phyloP scores from a whole-genome alignment of 345 rosid species.

The Citrus trifoliata region DNA sequence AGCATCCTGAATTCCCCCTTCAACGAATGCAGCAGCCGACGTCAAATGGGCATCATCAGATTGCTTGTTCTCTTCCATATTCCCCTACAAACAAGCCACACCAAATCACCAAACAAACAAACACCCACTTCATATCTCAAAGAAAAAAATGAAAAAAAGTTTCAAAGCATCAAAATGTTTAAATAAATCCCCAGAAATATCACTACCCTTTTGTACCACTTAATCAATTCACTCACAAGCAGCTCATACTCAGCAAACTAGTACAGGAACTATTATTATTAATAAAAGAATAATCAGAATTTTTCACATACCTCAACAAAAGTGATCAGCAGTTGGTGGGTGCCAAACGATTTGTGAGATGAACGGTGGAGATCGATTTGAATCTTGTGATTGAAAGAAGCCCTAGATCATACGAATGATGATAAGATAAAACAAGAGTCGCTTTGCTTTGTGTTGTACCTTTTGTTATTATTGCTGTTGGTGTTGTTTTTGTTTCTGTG shows the following conservation, averaged over 20 bases:
- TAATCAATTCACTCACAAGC: neutral
- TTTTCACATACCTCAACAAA: too few relatives aligned
- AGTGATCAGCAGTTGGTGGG: too few relatives aligned
- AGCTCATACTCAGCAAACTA: neutral
- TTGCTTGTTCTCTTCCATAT: conserved; percentile 41
- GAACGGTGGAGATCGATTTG: too few relatives aligned
- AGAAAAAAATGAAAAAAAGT: neutral
- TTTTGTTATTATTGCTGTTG: too few relatives aligned
- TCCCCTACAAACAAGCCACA: conserved; percentile 11
- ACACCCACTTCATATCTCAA: neutral
- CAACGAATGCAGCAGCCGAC: conserved; percentile 94
- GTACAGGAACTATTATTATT: neutral
- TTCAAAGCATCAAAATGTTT: neutral
- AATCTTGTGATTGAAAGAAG: too few relatives aligned
- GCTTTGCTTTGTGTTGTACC: too few relatives aligned
- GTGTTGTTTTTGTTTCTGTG: too few relatives aligned
- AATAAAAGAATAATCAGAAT: too few relatives aligned
- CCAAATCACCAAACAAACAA: conserved; percentile 22
- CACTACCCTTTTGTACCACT: neutral
- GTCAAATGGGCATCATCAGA: conserved; percentile 62
- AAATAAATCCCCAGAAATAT: neutral
- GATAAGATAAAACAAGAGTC: too few relatives aligned
- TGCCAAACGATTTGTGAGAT: too few relatives aligned
- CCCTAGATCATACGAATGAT: too few relatives aligned
- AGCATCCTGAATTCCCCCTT: conserved; percentile 95